phyloP scores from a whole-genome alignment of 2,329 filamentous ascomycete genomes.

The Curvularia hawaiiensis region DNA sequence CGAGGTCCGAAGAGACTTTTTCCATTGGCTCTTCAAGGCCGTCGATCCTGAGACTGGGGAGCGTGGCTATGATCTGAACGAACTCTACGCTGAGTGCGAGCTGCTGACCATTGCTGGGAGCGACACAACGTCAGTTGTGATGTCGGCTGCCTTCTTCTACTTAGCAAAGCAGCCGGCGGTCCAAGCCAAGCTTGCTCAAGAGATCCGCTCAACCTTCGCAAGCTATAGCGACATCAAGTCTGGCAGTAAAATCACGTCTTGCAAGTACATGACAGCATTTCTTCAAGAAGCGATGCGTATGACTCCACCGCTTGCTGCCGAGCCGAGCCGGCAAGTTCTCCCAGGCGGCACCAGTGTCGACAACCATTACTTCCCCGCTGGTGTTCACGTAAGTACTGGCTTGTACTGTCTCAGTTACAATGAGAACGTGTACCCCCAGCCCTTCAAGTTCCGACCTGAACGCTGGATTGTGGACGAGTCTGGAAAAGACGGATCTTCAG shows the following conservation, averaged over 20 bases:
- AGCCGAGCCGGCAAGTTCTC: constrained; percentile 31
- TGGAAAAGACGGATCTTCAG: constrained; percentile 15
- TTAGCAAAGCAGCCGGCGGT: constrained; percentile 19
- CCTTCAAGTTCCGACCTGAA: constrained; percentile 33
- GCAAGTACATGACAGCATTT: constrained; percentile 30
- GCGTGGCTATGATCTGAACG: constrained; percentile 40
- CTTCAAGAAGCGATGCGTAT: constrained; percentile 33
- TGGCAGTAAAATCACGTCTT: constrained; percentile 22
- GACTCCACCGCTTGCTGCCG: constrained; percentile 26
- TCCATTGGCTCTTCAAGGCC: constrained; percentile 50
- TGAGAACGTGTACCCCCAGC: constrained; percentile 22
- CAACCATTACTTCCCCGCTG: constrained; percentile 27
- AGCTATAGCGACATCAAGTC: constrained; percentile 26
- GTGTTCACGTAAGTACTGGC: constrained; percentile 20
- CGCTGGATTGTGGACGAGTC: constrained; percentile 33
- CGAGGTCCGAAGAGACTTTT: constrained; percentile 47
- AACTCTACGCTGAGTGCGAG: constrained; percentile 44
- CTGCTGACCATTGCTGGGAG: constrained; percentile 32
- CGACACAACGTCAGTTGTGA: constrained; percentile 28
- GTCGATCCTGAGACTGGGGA: constrained; percentile 49
- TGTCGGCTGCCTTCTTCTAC: constrained; percentile 30
- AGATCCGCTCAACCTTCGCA: constrained; percentile 25
- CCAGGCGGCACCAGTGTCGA: constrained; percentile 25
- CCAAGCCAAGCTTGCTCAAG: constrained; percentile 24
- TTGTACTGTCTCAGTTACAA: constrained; percentile 26